Base-by-base conservation (phyloP, 192 early-diverging fungal genomes). In the Bifiguratus adelaidae region DNA sequence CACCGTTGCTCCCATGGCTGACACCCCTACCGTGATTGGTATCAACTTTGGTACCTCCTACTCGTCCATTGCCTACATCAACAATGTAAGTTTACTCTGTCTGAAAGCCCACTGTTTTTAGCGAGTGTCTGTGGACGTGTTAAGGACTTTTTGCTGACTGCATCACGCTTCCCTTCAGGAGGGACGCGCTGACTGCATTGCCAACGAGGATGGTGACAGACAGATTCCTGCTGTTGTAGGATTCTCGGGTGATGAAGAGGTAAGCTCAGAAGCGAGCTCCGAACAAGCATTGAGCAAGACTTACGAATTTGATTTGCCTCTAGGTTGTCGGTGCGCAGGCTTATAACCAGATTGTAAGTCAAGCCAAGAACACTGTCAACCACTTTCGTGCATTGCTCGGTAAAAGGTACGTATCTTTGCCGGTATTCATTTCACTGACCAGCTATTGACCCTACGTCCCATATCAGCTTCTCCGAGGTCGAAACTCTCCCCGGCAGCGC, bases 181-280 rank as follows among this genome's bases (percentile, higher is more conserved):
- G 54, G 68, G 72, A 13, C 64, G 68, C 44, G 71, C 84, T 25
- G 90, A 93, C 45, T 81, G 86, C 49, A 94, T 98, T 60, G 95
- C 95, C 55, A 96, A 98, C 75, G 91, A 92, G 68, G 95, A 98
- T 56, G 95, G 95, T 63, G 91, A 95, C 72, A 74, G 92, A 48
- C 88, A 89, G 67, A 95, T 92, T 56, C 89, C 95, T 28, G 81
- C 90, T 29, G 86, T 84, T 63, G 83, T 96, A 52, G 89, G 92
- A 50, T 94, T 94, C 77, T 81, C 83, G 0, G 84, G 79, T 34
- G 81, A 90, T 38, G 95, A 94, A 52, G 89, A 90, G 72, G 85
- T 90, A 63, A 68, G 59, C 48, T 63, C 69, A 40, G 28, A 66
- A 74, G 36, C n/a, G n/a, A n/a, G n/a, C n/a, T n/a, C n/a, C n/a